Percentiles rank a stretch among this genome's conserved stretches.
Evolutionary conservation across 2,329 filamentous ascomycete species (phyloP).

Genomic region (Neophaeococcomyces aloes): DNA sequence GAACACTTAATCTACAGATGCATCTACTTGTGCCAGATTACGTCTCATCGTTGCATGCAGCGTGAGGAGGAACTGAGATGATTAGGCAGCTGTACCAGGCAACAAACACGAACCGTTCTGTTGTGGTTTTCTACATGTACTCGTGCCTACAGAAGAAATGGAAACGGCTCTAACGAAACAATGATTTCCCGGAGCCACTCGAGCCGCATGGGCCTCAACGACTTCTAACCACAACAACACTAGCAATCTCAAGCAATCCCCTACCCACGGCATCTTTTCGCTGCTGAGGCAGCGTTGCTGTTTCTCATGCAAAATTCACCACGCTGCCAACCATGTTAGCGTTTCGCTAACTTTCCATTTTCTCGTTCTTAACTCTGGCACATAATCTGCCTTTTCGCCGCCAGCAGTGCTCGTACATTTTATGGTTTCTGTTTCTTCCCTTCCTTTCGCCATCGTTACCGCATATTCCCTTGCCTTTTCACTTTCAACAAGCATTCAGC

Average conservation of each 20-base stretch:
- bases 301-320: background rate
- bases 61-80: too few species aligned
- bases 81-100: too few species aligned
- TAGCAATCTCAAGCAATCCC: constrained; percentile 8
- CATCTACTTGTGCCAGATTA: too few species aligned
- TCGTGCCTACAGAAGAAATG: too few species aligned
- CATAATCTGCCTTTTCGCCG: constrained; percentile 6
- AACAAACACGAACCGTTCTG: too few species aligned
- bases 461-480: background rate
- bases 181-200: constrained; percentile 9
- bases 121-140: too few species aligned
- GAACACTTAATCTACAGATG: too few species aligned
- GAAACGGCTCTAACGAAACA: background rate
- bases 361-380: background rate
- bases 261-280: background rate
- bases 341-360: background rate
- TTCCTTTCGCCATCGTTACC: background rate
- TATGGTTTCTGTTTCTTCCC: background rate
- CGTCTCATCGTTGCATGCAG: too few species aligned
- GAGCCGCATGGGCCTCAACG: constrained; percentile 5
- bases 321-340: constrained; percentile 7
- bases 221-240: constrained; percentile 8
- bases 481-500: background rate
- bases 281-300: background rate
- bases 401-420: background rate